These are phyloP conservation scores for Nidula microcarpa DNA, from an alignment of 768 basidiomycete species.

Conservation along the genomic window DNA sequence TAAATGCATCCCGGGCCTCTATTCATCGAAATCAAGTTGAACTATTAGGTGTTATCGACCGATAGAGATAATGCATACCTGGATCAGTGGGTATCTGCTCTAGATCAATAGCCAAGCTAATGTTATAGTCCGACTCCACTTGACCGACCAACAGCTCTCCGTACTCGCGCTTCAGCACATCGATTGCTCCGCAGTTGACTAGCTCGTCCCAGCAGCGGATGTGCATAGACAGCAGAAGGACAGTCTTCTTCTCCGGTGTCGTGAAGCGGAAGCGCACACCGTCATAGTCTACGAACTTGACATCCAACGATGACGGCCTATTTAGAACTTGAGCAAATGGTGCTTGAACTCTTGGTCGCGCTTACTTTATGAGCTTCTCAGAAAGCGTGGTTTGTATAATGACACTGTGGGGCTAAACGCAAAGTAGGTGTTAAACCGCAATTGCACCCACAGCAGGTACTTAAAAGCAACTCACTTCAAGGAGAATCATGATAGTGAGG, in stretches of 20 bases:
- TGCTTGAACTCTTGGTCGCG: not conserved
- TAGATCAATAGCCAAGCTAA: constrained; percentile 83
- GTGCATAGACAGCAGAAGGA: constrained; percentile 88
- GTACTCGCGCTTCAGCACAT: constrained; percentile 81
- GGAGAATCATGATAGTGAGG: constrained; percentile 63
- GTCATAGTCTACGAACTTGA: constrained; percentile 97
- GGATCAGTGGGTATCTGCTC: constrained; percentile 79
- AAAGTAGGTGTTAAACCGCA: constrained; percentile 1
- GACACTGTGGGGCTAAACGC: constrained; percentile 76
- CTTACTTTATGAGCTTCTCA: constrained; percentile 83
- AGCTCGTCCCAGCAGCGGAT: constrained; percentile 98
- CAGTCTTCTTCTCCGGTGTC: constrained; percentile 80
- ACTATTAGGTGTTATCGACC: not conserved
- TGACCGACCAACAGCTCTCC: constrained; percentile 62
- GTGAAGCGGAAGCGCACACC: constrained; percentile 93
- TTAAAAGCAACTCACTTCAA: constrained; percentile 55
- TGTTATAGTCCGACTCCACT: constrained; percentile 85
- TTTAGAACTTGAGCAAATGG: constrained; percentile 1
- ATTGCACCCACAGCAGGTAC: not conserved
- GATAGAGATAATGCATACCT: constrained; percentile 44
- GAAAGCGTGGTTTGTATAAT: constrained; percentile 88
- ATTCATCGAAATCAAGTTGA: constrained; percentile 9
- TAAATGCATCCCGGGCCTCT: constrained; percentile 80
- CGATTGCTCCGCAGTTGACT: constrained; percentile 78
- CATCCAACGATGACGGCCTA: constrained; percentile 90